phyloP scores from a whole-genome alignment of 768 basidiomycete species.

The Pisolithus orientalis region DNA sequence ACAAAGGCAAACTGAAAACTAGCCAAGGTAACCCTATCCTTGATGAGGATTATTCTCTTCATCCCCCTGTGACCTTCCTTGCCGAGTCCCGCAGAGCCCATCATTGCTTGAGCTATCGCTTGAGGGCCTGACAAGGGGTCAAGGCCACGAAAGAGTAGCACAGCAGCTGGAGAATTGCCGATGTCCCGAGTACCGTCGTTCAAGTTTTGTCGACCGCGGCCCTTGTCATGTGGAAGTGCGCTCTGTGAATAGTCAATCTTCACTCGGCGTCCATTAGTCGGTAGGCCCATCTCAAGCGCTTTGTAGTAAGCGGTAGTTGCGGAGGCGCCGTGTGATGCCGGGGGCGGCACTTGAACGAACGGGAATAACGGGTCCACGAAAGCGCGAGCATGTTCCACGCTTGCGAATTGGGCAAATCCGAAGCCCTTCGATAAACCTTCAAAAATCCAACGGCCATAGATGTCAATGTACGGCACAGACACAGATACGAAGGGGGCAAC shows the following conservation, averaged over 20 bases:
- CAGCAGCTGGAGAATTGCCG: constrained; percentile 74
- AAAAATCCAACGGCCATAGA: constrained; percentile 59
- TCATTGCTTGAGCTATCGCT: constrained; percentile 80
- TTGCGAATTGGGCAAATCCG: constrained; percentile 92
- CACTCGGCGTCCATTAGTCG: constrained; percentile 77
- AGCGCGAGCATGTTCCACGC: constrained; percentile 77
- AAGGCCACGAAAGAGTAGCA: constrained; percentile 85
- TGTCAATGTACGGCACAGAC: constrained; percentile 67
- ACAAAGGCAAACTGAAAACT: constrained; percentile 95
- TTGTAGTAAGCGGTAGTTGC: constrained; percentile 67
- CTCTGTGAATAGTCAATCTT: constrained; percentile 96
- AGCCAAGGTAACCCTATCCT: constrained; percentile 80
- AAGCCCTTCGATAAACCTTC: constrained; percentile 93
- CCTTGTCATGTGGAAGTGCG: constrained; percentile 63
- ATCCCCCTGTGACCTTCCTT: constrained; percentile 82
- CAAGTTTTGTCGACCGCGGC: constrained; percentile 52
- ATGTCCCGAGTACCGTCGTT: constrained; percentile 98
- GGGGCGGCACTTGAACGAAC: constrained; percentile 87
- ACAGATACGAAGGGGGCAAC: constrained; percentile 75
- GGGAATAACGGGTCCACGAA: constrained; percentile 91
- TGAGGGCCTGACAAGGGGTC: constrained; percentile 85
- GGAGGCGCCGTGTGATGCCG: constrained; percentile 80
- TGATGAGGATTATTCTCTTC: constrained; percentile 81
- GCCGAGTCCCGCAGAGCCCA: constrained; percentile 69
- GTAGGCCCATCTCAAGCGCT: constrained; percentile 61